phyloP scores from a whole-genome alignment of 139 green algal genomes.

The Chlorella sp. region DNA sequence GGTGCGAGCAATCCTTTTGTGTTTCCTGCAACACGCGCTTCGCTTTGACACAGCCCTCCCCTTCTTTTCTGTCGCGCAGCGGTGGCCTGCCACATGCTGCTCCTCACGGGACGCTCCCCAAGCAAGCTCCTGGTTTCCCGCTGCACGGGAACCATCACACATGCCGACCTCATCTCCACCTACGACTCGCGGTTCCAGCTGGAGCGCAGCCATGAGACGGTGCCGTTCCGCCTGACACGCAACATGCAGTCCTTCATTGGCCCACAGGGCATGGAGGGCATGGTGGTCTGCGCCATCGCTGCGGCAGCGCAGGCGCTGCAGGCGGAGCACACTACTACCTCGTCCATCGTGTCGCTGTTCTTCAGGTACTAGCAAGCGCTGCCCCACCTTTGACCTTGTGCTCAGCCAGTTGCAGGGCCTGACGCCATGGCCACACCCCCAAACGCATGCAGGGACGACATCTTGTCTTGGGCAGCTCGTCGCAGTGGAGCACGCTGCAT shows the following conservation, averaged over 20 bases:
- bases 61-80: constrained; percentile 41
- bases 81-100: constrained; percentile 85
- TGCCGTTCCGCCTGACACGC: constrained; percentile 97
- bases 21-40: neutral
- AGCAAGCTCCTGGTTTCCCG: constrained; percentile 92
- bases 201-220: constrained; percentile 77
- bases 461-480: constrained; percentile 49
- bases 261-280: constrained; percentile 91
- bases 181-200: constrained; percentile 74
- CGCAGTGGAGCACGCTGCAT: constrained; percentile 32
- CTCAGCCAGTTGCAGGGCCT: too few relatives aligned
- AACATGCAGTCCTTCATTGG: constrained; percentile 97
- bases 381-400: too few relatives aligned
- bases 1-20: constrained; percentile 28
- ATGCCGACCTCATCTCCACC: constrained; percentile 83
- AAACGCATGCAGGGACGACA: constrained; percentile 43
- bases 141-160: constrained; percentile 81
- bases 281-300: constrained; percentile 73
- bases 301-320: constrained; percentile 65
- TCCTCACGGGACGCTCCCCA: constrained; percentile 85
- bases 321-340: constrained; percentile 47
- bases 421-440: neutral
- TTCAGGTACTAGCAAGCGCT: too few relatives aligned
- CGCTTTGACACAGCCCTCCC: neutral
- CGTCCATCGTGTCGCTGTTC: constrained; percentile 83